phyloP scores from a whole-genome alignment of 495 filamentous ascomycete genomes.

The Hyphodiscus hymeniophilus region DNA sequence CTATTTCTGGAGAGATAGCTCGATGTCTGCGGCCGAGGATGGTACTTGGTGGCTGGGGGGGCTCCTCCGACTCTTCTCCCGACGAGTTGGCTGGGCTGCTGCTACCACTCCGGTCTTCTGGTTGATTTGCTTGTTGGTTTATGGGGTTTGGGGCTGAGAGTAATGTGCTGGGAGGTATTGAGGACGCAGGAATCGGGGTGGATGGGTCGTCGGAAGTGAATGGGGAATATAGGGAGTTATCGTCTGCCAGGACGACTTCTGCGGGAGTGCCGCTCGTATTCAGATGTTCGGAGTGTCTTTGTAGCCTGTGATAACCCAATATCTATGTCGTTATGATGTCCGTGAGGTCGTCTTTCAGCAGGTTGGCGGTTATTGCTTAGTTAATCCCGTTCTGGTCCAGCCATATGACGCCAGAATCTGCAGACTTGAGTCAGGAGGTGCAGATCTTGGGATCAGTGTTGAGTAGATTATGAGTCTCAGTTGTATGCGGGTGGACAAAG shows the following conservation, averaged over 20 bases:
- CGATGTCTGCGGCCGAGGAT: slow-evolving; percentile 23
- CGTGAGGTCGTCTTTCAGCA: too few relatives aligned
- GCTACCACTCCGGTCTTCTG: slow-evolving; percentile 4
- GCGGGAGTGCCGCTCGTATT: slow-evolving; percentile 23
- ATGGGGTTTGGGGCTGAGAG: slow-evolving; percentile 25
- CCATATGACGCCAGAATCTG: too few relatives aligned
- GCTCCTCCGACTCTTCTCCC: slow-evolving; percentile 9
- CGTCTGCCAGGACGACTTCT: slow-evolving; percentile 38
- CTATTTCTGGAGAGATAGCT: slow-evolving; percentile 7
- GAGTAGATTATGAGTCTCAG: too few relatives aligned
- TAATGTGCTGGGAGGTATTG: slow-evolving; percentile 29
- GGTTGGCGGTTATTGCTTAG: too few relatives aligned
- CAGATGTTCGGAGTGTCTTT: background rate
- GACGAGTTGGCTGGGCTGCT: slow-evolving; percentile 11
- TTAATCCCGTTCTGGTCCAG: too few relatives aligned
- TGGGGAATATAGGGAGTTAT: slow-evolving; percentile 28
- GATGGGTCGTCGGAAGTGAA: slow-evolving; percentile 35
- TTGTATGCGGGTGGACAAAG: too few relatives aligned
- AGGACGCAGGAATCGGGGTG: slow-evolving; percentile 30
- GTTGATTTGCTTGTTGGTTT: background rate
- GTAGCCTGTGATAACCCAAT: background rate
- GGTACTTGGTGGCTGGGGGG: slow-evolving; percentile 6
- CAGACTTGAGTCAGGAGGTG: too few relatives aligned
- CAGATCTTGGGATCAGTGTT: too few relatives aligned
- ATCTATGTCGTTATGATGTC: background rate